Base-by-base conservation (phyloP, 257 asterid species). In the Vinca minor region DNA sequence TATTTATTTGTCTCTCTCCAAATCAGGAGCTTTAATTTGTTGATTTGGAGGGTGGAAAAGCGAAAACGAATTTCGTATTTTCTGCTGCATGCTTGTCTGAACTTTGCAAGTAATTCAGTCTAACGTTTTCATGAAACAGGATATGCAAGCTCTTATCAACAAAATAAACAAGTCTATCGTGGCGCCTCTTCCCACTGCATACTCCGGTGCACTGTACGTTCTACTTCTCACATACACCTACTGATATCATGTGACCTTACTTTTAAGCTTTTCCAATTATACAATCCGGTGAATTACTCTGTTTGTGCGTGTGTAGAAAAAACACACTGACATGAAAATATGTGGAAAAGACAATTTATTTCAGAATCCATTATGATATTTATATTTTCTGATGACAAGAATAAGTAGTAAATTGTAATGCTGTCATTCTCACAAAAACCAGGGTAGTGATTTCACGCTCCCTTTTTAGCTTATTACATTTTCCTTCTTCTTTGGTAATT, bases 131-230 rank as follows among this genome's bases (percentile, higher is more conserved):
- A 34, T 72, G 73, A 74, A 47, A 53, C 87, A 89, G 94, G 96
- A 89, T 69, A 89, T 89, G 83, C 91, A 87, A 74, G 96, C 96
- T 65, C 95, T 87, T 71, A 89, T 89, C 84, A 89, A 85, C 81
- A 78, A 83, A 83, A 89, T 89, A 74, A 84, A 85, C 81, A 89
- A 87, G 87, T 89, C 91, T 25, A 87, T 87, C 34, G 95, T 85
- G 68, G 90, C 92, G 28, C 94, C 97, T 29, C 78, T 87, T 50
- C 97, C 95, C 52, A 74, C 90, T 53, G 81, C 81, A 72, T 89
- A 89, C 74, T 89, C 97, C 66, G 90, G 94, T 68, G 80, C 88
- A 82, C 78, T 79, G 97, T 89, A 76, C 82, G 94, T 79, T 59
- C 69, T 54, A 49, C 66, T 69, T 50, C 5, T 18, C 21, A 56